Percentiles rank a stretch among this genome's conserved stretches.
phyloP scores from a whole-genome alignment of 1,284 basidiomycete genomes.

The Rhodotorula sp. region DNA sequence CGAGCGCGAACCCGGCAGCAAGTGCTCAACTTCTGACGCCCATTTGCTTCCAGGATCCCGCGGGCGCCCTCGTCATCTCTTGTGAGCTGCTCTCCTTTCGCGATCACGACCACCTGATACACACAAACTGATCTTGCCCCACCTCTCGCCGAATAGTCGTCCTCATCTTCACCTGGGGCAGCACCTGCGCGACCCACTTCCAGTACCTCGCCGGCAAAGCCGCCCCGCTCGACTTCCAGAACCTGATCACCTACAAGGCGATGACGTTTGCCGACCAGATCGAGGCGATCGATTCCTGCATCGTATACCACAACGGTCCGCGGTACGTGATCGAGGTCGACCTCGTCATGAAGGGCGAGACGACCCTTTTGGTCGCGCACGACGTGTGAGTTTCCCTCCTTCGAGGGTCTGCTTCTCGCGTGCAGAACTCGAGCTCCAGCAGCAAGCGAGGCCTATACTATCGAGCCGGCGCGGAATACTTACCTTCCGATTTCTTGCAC shows the following conservation, averaged over 20 bases:
- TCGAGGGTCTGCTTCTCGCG: neutral
- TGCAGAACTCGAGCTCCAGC: neutral
- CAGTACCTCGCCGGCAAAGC: slow-evolving; percentile 84
- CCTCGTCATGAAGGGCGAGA: slow-evolving; percentile 85
- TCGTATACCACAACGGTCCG: slow-evolving; percentile 53
- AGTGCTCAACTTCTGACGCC: neutral
- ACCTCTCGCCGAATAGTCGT: slow-evolving; percentile 12
- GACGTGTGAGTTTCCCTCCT: slow-evolving; percentile 53
- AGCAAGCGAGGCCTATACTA: neutral
- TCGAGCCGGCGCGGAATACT: neutral
- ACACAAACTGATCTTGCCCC: neutral
- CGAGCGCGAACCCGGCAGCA: neutral
- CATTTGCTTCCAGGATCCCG: slow-evolving; percentile 57
- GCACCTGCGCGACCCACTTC: slow-evolving; percentile 76
- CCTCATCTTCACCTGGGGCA: slow-evolving; percentile 44
- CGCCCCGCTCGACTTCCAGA: slow-evolving; percentile 79
- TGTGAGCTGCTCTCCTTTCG: slow-evolving; percentile 53
- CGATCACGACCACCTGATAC: no score
- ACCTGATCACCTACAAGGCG: slow-evolving; percentile 84
- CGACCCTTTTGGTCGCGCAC: slow-evolving; percentile 86
- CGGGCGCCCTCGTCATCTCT: slow-evolving; percentile 75
- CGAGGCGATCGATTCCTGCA: slow-evolving; percentile 77
- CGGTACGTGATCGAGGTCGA: slow-evolving; percentile 93
- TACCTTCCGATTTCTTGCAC: neutral
- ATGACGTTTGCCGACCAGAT: slow-evolving; percentile 84